These are phyloP conservation scores for Metschnikowia rubicola DNA, from an alignment of 805 yeast genomes.

Conservation along the genomic window DNA sequence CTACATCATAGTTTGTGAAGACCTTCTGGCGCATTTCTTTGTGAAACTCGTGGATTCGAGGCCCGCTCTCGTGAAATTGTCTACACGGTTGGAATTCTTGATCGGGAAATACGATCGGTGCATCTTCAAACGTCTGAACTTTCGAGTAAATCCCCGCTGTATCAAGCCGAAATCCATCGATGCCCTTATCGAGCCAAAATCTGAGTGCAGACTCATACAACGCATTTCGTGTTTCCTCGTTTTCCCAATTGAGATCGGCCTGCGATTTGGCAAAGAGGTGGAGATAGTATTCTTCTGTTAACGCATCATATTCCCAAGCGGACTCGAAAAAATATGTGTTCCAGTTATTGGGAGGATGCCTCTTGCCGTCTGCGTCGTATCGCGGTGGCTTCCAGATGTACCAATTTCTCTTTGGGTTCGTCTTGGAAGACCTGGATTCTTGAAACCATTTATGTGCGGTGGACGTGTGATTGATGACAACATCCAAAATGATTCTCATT, in stretches of 20 bases:
- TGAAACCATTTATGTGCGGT: slow-evolving; percentile 53
- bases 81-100: slow-evolving; percentile 36
- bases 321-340: slow-evolving; percentile 46
- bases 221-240: slow-evolving; percentile 29
- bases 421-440: slow-evolving; percentile 47
- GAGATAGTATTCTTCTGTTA: slow-evolving; percentile 50
- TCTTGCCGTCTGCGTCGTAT: slow-evolving; percentile 41
- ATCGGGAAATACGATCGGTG: slow-evolving; percentile 41
- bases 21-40: slow-evolving; percentile 43
- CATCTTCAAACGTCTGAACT: slow-evolving; percentile 41
- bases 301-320: slow-evolving; percentile 54
- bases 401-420: slow-evolving; percentile 56
- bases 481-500: slow-evolving; percentile 49
- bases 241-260: slow-evolving; percentile 62
- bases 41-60: slow-evolving; percentile 54
- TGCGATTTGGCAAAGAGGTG: slow-evolving; percentile 49
- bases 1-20: slow-evolving; percentile 44
- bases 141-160: slow-evolving; percentile 50
- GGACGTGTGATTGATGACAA: slow-evolving; percentile 57
- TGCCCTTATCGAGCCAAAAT: slow-evolving; percentile 53
- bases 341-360: slow-evolving; percentile 57
- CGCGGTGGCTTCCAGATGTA: slow-evolving; percentile 52
- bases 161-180: slow-evolving; percentile 57
- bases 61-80: slow-evolving; percentile 39
- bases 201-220: slow-evolving; percentile 45